Conservation (phyloP, 1,284 basidiomycete genomes). For the Ganoderma lucidum region DNA sequence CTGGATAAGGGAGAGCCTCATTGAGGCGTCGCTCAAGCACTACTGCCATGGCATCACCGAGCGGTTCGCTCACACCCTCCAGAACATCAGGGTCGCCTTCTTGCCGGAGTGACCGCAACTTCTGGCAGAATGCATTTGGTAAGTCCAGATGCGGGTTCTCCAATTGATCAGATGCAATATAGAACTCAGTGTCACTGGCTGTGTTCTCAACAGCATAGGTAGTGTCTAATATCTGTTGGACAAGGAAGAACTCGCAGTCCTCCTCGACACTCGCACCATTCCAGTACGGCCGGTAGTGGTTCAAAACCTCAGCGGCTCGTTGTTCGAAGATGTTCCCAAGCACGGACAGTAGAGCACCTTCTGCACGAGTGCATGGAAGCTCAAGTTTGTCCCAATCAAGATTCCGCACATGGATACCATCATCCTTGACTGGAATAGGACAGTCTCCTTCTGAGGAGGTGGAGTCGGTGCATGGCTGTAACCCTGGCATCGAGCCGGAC, state of each 20-base stretch:
- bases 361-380: neutral
- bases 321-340: neutral
- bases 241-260: neutral
- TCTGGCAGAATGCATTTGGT: neutral
- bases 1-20: neutral
- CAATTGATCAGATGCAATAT: neutral
- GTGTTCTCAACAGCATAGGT: neutral
- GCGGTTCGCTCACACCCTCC: neutral
- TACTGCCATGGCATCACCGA: neutral
- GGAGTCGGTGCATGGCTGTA: neutral
- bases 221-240: neutral
- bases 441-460: neutral
- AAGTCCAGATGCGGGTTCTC: neutral
- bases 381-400: neutral
- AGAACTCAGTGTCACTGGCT: neutral
- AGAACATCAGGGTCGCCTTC: conserved; percentile 4
- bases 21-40: neutral
- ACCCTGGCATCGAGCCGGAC: neutral
- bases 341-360: neutral
- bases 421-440: neutral
- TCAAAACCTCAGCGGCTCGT: neutral
- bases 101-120: neutral
- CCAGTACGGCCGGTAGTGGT: neutral
- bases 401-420: neutral
- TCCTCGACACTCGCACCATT: neutral